Evolutionary conservation across 352 stramenopile genomes (phyloP).

Genomic region (Phytophthora pluvialis): DNA sequence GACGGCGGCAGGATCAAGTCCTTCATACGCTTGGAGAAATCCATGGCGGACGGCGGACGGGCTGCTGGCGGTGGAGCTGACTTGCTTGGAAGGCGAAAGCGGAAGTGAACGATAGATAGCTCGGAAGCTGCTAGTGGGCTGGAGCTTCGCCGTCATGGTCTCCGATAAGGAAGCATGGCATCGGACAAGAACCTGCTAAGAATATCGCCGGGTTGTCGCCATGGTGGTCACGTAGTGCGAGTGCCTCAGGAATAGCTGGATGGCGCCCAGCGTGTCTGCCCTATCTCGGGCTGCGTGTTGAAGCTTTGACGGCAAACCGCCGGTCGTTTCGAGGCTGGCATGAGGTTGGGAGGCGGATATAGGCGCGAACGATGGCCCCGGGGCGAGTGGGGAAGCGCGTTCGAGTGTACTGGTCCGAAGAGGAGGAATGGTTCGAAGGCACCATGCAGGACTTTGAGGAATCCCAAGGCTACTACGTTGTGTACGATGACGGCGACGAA

Average conservation of each 20-base stretch:
- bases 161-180: conserved; percentile 12
- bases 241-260: conserved; percentile 21
- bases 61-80: neutral
- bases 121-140: too few species aligned
- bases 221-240: neutral
- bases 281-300: conserved; percentile 2
- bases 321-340: conserved; percentile 34
- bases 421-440: conserved; percentile 77
- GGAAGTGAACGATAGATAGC: conserved; percentile 29
- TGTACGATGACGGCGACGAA: conserved; percentile 87
- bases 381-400: conserved; percentile 63
- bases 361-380: conserved; percentile 20
- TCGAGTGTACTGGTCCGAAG: conserved; percentile 75
- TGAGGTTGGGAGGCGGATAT: conserved; percentile 28
- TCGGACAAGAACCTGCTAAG: conserved; percentile 38
- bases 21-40: conserved; percentile 81
- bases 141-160: neutral
- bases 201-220: conserved; percentile 22
- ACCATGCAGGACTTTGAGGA: conserved; percentile 49
- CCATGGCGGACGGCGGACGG: conserved; percentile 41
- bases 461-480: conserved; percentile 60
- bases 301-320: conserved; percentile 9
- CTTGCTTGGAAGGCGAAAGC: conserved; percentile 36
- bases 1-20: conserved; percentile 67
- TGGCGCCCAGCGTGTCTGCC: neutral